phyloP scores from a whole-genome alignment of 352 stramenopile genomes.

The Pythium guiyangense region DNA sequence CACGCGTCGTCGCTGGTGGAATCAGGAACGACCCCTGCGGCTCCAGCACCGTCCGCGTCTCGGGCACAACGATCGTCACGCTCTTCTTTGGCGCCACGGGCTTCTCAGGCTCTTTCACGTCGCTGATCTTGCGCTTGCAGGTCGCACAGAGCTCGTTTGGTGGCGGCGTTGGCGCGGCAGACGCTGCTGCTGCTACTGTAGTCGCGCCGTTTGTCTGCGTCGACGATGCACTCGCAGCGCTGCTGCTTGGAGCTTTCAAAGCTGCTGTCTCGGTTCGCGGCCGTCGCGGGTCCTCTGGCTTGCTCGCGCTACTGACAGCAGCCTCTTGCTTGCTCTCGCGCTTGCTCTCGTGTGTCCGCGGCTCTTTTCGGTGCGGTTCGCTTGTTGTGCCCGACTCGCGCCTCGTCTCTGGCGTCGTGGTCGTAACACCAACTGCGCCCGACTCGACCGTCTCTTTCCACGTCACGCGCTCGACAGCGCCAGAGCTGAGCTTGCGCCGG shows the following conservation, averaged over 20 bases:
- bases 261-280: neutral
- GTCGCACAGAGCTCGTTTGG: slow-evolving; percentile 49
- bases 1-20: slow-evolving; percentile 26
- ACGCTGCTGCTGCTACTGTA: neutral
- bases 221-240: neutral
- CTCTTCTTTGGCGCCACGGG: slow-evolving; percentile 24
- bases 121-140: slow-evolving; percentile 58
- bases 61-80: slow-evolving; percentile 14
- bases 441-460: slow-evolving; percentile 54
- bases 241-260: neutral
- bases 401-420: slow-evolving; percentile 4
- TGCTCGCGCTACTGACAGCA: neutral
- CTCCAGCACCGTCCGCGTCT: slow-evolving; percentile 1
- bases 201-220: neutral
- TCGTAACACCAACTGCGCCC: neutral
- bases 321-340: neutral
- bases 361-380: slow-evolving; percentile 18
- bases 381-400: slow-evolving; percentile 4
- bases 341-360: slow-evolving; percentile 1
- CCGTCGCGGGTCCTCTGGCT: neutral
- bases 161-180: no score
- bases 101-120: slow-evolving; percentile 26
- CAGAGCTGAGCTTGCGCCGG: slow-evolving; percentile 51
- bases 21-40: slow-evolving; percentile 40
- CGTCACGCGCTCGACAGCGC: slow-evolving; percentile 67